Percentiles rank a stretch among this genome's conserved stretches.
Evolutionary conservation across 805 yeast species (phyloP).

Genomic region (Saccharomyces kudriavzevii): DNA sequence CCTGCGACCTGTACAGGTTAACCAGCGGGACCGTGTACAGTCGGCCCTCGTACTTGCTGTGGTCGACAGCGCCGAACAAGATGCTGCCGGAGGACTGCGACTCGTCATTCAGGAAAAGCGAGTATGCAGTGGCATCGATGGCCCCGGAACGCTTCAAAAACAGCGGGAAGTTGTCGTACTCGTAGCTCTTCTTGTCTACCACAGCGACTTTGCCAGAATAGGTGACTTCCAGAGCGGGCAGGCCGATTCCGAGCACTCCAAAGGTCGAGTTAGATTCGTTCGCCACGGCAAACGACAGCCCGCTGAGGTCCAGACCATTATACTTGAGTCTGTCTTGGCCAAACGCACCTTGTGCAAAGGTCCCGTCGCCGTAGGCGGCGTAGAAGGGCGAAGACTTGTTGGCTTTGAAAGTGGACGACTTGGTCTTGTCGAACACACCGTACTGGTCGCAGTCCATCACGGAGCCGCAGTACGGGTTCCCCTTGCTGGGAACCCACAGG

Average conservation of each 20-base stretch:
- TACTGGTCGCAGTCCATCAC: slow-evolving; percentile 29
- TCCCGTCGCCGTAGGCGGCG: slow-evolving; percentile 45
- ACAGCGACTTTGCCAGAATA: slow-evolving; percentile 30
- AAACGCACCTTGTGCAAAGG: slow-evolving; percentile 44
- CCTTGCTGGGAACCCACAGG: slow-evolving; percentile 27
- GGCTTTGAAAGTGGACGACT: slow-evolving; percentile 30
- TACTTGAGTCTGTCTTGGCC: slow-evolving; percentile 37
- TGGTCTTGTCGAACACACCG: slow-evolving; percentile 33
- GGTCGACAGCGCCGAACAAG: slow-evolving; percentile 61
- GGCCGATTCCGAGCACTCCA: slow-evolving; percentile 45
- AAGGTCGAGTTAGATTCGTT: slow-evolving; percentile 31
- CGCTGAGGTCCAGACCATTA: slow-evolving; percentile 39
- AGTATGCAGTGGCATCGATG: slow-evolving; percentile 43
- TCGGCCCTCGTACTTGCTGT: slow-evolving; percentile 46
- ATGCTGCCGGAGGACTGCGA: slow-evolving; percentile 36
- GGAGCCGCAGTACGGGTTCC: background rate
- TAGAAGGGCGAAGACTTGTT: slow-evolving; percentile 32
- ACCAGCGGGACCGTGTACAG: slow-evolving; percentile 41
- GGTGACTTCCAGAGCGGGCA: slow-evolving; percentile 59
- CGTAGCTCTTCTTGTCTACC: slow-evolving; percentile 28
- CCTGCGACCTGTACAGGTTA: slow-evolving; percentile 21
- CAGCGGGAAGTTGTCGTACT: slow-evolving; percentile 63
- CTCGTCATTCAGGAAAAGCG: slow-evolving; percentile 42
- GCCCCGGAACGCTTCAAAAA: slow-evolving; percentile 50
- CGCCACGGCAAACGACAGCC: slow-evolving; percentile 28